Conservation (phyloP, 768 basidiomycete genomes). For the Russula emetica region DNA sequence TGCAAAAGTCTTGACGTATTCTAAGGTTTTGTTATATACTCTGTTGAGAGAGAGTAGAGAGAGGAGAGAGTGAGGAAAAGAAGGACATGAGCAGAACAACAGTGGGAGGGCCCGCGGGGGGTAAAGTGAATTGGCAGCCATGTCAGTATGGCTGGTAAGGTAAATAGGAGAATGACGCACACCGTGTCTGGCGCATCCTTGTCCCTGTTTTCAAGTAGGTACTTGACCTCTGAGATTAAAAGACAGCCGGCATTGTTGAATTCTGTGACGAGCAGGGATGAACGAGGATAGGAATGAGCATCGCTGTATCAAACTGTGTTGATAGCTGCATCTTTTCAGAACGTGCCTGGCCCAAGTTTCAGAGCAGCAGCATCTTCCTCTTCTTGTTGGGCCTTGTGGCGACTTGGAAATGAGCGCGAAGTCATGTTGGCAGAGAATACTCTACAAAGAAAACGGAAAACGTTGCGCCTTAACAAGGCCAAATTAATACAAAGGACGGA, state of each 20-base stretch:
- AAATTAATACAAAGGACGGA: constrained; percentile 6
- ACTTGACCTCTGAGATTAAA: constrained; percentile 89
- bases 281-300: background rate
- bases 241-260: constrained; percentile 91
- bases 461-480: background rate
- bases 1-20: constrained; percentile 87
- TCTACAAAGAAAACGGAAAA: background rate
- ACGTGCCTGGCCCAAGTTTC: constrained; percentile 70
- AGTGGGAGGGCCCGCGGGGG: too few relatives aligned
- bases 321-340: background rate
- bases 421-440: constrained; percentile 39
- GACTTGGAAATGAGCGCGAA: constrained; percentile 48
- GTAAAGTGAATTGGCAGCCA: accelerated
- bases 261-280: constrained; percentile 46
- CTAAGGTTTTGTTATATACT: constrained; percentile 89
- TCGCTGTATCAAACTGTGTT: constrained; percentile 1
- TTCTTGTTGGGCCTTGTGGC: constrained; percentile 62
- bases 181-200: constrained; percentile 85
- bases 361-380: constrained; percentile 84
- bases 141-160: background rate
- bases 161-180: constrained; percentile 41
- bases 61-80: too few relatives aligned
- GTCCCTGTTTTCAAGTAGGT: constrained; percentile 80
- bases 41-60: constrained; percentile 38
- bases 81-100: too few relatives aligned